These are phyloP conservation scores for Ligustrum vulgare DNA, from an alignment of 257 asterid genomes.

Conservation along the genomic window DNA sequence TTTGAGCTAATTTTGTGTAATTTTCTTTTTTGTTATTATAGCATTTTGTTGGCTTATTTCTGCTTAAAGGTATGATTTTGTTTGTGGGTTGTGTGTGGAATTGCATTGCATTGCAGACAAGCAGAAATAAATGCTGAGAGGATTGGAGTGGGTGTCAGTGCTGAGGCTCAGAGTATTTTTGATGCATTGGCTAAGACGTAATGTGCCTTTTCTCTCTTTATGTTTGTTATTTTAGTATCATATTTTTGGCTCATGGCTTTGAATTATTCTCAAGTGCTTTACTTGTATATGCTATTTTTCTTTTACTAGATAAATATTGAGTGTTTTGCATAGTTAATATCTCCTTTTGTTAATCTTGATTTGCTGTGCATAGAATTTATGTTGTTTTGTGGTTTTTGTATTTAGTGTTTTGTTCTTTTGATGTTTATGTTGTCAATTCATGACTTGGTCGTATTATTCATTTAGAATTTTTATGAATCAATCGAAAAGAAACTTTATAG, in stretches of 20 bases:
- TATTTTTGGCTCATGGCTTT: background rate
- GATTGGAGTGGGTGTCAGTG: constrained; percentile 88
- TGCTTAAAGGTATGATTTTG: constrained; percentile 9
- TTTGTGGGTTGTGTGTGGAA: constrained; percentile 3
- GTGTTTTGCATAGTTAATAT: constrained; percentile 9
- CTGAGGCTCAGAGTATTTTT: constrained; percentile 84
- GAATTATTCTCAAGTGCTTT: background rate
- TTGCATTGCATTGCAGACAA: constrained; percentile 54
- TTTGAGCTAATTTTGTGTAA: background rate
- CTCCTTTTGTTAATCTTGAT: background rate
- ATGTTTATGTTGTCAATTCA: background rate
- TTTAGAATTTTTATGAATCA: background rate
- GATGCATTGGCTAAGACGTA: constrained; percentile 97
- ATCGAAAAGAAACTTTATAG: background rate
- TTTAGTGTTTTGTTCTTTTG: background rate
- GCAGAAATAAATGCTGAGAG: constrained; percentile 90
- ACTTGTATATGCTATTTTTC: background rate
- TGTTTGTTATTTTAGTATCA: background rate
- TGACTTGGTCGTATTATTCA: background rate
- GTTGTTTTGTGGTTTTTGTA: background rate
- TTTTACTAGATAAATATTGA: constrained; percentile 9
- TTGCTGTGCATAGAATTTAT: background rate
- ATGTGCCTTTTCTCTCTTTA: constrained; percentile 19
- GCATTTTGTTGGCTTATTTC: constrained; percentile 3
- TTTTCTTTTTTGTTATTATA: background rate